phyloP scores from a whole-genome alignment of 352 stramenopile genomes.

The Pythium utonaiense region DNA sequence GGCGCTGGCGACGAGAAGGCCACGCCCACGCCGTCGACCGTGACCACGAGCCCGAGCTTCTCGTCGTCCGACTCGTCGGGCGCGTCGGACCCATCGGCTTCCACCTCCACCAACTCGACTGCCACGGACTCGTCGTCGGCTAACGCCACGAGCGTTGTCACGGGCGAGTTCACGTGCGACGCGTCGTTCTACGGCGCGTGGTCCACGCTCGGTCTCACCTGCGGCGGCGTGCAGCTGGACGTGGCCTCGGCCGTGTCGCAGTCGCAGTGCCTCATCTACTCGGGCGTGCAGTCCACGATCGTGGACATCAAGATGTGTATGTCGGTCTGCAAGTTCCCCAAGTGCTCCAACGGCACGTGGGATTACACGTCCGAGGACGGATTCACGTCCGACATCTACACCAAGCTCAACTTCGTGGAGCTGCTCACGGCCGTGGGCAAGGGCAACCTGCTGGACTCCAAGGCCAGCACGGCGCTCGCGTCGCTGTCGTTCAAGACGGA shows the following conservation, averaged over 20 bases:
- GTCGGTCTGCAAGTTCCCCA: constrained; percentile 79
- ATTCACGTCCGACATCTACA: constrained; percentile 65
- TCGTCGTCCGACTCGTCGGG: constrained; percentile 18
- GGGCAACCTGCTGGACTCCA: constrained; percentile 29
- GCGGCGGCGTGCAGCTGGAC: constrained; percentile 45
- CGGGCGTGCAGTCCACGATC: constrained; percentile 40
- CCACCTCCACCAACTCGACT: not conserved
- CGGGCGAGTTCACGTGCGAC: constrained; percentile 68
- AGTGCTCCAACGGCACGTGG: constrained; percentile 66
- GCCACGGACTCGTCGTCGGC: constrained; percentile 5
- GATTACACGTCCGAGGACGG: constrained; percentile 69
- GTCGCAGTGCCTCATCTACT: constrained; percentile 79
- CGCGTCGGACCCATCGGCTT: too few relatives aligned
- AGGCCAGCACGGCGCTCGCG: constrained; percentile 27
- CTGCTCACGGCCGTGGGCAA: constrained; percentile 47
- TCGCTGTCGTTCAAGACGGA: constrained; percentile 55
- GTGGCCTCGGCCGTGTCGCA: constrained; percentile 39
- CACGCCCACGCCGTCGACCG: constrained; percentile 10
- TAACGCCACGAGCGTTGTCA: constrained; percentile 14
- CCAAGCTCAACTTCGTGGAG: constrained; percentile 60
- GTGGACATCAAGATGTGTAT: constrained; percentile 67
- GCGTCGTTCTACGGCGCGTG: constrained; percentile 77
- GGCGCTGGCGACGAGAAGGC: constrained; percentile 4
- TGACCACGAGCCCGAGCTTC: constrained; percentile 6
- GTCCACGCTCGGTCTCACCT: constrained; percentile 62